Conservation (phyloP, 176 grass and related monocot species). For the Triticum monococcum region DNA sequence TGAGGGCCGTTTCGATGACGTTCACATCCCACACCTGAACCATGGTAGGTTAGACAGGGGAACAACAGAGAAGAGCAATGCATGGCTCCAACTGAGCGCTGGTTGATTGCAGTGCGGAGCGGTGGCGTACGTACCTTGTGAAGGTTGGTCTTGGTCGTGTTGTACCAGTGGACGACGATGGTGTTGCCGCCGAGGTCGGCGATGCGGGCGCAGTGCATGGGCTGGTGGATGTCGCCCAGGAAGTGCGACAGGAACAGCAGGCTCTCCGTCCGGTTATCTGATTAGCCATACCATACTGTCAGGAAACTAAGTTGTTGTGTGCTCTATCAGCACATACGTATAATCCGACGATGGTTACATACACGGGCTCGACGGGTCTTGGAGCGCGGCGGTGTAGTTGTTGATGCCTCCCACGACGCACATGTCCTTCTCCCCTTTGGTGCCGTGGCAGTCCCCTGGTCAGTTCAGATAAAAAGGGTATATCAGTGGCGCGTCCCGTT, state of each 20-base stretch:
- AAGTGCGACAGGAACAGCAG: conserved; percentile 73
- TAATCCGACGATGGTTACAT: too few relatives aligned
- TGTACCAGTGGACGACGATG: conserved; percentile 57
- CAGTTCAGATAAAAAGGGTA: neutral
- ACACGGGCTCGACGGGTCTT: conserved; percentile 38
- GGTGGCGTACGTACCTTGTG: conserved; percentile 37
- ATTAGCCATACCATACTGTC: too few relatives aligned
- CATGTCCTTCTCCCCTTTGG: conserved; percentile 44
- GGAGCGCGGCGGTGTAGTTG: conserved; percentile 56
- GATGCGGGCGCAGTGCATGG: conserved; percentile 45
- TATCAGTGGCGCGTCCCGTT: too few relatives aligned
- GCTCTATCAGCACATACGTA: neutral
- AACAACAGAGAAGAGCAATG: neutral
- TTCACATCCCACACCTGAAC: conserved; percentile 81
- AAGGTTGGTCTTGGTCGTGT: conserved; percentile 57
- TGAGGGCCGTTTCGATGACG: conserved; percentile 78
- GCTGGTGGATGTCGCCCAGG: conserved; percentile 72
- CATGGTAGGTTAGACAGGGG: neutral
- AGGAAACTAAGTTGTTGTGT: neutral
- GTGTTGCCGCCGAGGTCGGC: conserved; percentile 53
- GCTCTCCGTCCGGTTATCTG: conserved; percentile 50
- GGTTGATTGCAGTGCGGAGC: too few relatives aligned
- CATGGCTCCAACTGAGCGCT: neutral
- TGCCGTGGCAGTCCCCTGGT: conserved; percentile 54
- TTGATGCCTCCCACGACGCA: conserved; percentile 69